Conservation (phyloP, 2,329 filamentous ascomycete genomes). For the Colletotrichum ledebouriae region DNA sequence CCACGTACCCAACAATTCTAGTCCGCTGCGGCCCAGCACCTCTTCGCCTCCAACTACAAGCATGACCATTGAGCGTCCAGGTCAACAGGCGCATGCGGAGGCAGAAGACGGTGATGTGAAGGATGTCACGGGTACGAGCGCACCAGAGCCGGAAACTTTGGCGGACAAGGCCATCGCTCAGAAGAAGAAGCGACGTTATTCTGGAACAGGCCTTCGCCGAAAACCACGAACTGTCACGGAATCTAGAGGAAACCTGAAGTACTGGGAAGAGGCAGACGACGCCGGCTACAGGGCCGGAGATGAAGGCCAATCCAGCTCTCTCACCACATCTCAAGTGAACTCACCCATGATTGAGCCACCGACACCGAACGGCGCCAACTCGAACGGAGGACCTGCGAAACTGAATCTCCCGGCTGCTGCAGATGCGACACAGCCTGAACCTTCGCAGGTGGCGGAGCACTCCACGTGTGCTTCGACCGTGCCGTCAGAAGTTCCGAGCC, state of each 20-base stretch:
- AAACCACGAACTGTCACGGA: slow-evolving; percentile 80
- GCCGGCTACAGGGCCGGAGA: slow-evolving; percentile 81
- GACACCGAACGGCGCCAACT: slow-evolving; percentile 19
- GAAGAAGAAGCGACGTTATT: slow-evolving; percentile 79
- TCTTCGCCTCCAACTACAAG: slow-evolving; percentile 29
- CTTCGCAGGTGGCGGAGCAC: slow-evolving; percentile 12
- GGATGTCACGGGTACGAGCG: slow-evolving; percentile 74
- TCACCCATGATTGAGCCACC: slow-evolving; percentile 38
- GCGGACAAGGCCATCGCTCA: slow-evolving; percentile 56
- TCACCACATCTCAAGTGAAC: slow-evolving; percentile 39
- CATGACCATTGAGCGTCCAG: slow-evolving; percentile 31
- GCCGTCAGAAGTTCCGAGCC: slow-evolving; percentile 55
- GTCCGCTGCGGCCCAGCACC: slow-evolving; percentile 36
- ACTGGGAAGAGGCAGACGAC: slow-evolving; percentile 90
- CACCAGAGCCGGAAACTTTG: slow-evolving; percentile 71
- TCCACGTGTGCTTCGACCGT: slow-evolving; percentile 37
- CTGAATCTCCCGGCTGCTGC: slow-evolving; percentile 29
- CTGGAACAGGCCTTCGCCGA: slow-evolving; percentile 83
- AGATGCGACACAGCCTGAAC: slow-evolving; percentile 24
- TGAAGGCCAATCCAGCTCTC: slow-evolving; percentile 52
- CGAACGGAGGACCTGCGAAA: background rate
- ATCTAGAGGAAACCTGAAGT: slow-evolving; percentile 83
- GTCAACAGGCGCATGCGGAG: slow-evolving; percentile 14
- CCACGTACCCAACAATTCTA: slow-evolving; percentile 38
- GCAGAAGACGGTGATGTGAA: slow-evolving; percentile 57